phyloP scores from a whole-genome alignment of 2,329 filamentous ascomycete species.

The Alternaria dauci region DNA sequence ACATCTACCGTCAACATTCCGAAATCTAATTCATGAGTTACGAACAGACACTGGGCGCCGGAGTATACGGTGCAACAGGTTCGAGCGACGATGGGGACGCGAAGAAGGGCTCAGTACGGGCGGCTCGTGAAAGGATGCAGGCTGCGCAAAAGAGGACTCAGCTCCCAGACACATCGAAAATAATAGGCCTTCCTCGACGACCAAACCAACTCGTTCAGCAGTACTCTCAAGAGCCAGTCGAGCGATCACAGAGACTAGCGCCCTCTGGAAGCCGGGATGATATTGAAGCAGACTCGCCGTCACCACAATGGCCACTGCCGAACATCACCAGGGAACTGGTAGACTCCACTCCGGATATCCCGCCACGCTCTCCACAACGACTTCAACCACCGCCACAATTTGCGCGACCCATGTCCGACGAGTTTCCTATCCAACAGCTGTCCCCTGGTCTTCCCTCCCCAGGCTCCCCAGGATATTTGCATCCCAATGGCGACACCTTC shows the following conservation, averaged over 20 bases:
- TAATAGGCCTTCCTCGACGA: conserved; percentile 47
- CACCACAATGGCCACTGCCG: conserved; percentile 59
- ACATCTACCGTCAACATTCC: conserved; percentile 42
- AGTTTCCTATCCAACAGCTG: conserved; percentile 44
- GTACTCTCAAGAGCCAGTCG: conserved; percentile 27
- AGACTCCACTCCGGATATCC: conserved; percentile 35
- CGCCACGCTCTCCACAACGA: conserved; percentile 38
- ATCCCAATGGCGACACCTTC: conserved; percentile 45
- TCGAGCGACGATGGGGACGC: conserved; percentile 31
- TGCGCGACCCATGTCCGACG: conserved; percentile 50
- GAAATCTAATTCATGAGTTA: conserved; percentile 48
- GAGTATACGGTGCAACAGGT: conserved; percentile 41
- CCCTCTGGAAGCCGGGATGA: conserved; percentile 27
- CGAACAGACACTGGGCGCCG: conserved; percentile 45
- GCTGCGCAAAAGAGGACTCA: conserved; percentile 40
- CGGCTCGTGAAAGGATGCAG: conserved; percentile 47
- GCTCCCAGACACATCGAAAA: conserved; percentile 43
- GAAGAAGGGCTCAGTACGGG: conserved; percentile 49
- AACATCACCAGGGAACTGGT: conserved; percentile 40
- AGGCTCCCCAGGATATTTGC: conserved; percentile 28
- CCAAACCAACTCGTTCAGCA: conserved; percentile 47
- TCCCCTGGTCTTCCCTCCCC: conserved; percentile 35
- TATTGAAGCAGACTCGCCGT: conserved; percentile 39
- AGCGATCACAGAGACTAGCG: conserved; percentile 24
- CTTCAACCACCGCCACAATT: conserved; percentile 54